A percentile compares a stretch with the other conserved stretches of the same genome.
Conservation (phyloP, 208 protist genomes). For the Trypanosoma boissoni region DNA sequence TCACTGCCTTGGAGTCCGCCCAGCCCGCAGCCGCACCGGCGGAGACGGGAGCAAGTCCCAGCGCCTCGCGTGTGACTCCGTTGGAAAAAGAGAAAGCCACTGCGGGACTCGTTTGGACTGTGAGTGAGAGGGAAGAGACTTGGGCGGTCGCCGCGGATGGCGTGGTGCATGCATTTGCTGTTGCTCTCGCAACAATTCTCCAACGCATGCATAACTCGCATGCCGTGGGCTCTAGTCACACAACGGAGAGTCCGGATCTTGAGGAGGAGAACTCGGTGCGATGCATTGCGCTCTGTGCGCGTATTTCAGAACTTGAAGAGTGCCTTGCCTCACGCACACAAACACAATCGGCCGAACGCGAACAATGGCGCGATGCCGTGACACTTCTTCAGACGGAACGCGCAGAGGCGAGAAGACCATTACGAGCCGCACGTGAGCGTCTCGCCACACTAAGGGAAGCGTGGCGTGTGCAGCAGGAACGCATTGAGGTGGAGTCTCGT, state of each 20-base stretch:
- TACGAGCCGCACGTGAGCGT: no score
- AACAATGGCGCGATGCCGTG: slow-evolving; percentile 18
- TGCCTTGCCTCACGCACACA: slow-evolving; percentile 10
- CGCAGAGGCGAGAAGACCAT: no score
- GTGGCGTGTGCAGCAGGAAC: slow-evolving; percentile 7
- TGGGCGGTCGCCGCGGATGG: slow-evolving; percentile 5
- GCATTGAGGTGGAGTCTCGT: slow-evolving; percentile 30
- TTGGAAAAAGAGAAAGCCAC: not conserved
- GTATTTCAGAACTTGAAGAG: slow-evolving; percentile 17
- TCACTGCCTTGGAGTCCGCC: not conserved
- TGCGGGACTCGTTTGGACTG: not conserved
- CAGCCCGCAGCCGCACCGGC: no score
- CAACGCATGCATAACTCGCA: slow-evolving; percentile 2
- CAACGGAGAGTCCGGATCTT: no score
- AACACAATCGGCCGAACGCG: slow-evolving; percentile 17
- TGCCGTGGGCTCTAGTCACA: no score
- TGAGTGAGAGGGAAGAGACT: not conserved
- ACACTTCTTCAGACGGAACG: no score
- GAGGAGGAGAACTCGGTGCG: not conserved
- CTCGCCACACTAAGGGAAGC: slow-evolving; percentile 23
- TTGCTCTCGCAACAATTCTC: slow-evolving; percentile 16
- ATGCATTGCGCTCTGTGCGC: slow-evolving; percentile 9
- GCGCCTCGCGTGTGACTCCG: no score
- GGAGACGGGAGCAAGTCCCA: no score
- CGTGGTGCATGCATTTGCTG: slow-evolving; percentile 22